Base-by-base conservation (phyloP, 2,329 filamentous ascomycete species). In the Colletotrichum truncatum region DNA sequence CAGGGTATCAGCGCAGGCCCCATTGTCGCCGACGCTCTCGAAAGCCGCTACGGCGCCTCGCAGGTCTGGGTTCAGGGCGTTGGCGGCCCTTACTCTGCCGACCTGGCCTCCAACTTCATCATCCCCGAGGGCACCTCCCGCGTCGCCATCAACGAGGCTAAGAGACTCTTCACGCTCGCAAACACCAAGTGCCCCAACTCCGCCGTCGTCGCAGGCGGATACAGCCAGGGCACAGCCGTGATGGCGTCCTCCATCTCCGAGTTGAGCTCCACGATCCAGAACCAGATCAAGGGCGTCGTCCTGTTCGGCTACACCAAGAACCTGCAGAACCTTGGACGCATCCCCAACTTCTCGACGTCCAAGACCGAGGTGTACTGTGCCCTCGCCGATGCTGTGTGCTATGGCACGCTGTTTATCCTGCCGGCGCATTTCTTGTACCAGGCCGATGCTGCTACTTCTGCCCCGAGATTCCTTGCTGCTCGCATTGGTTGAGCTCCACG, bases 281-380 rank as follows among this genome's bases (percentile, higher is more conserved):
- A 76, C 28, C 73, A 80, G 72, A 72, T 81, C 62, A 76, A 74
- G 45, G 78, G 75, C 21, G 71, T 73, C 1, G 76, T 77, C 10
- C 73, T 80, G 25, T 80, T 78, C 41, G 79, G 80, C 0, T 81
- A 81, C 66, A 81, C 80, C 57, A 77, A 81, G 74, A 82, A 82
- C 70, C 66, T 73, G 49, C 80, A 82, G 69, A 79, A 81, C 67
- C 49, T 57, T 3, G 78, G 80, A 36, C 60, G 70, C 43, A 81
- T 82, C 25, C 76, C 75, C 43, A 75, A 76, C 67, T 82, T 76
- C 66, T 75, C 78, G 0, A 56, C 58, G 1, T 71, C 73, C 39
- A 72, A 75, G 36, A 75, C 75, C 25, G 68, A 75, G 62, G 74
- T 82, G n/a, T 82, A 74, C 69, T 82, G 80, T 69, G 75, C 74